Evolutionary conservation across 179 eudicot genomes (phyloP).

Genomic region (Vitellaria paradoxa): DNA sequence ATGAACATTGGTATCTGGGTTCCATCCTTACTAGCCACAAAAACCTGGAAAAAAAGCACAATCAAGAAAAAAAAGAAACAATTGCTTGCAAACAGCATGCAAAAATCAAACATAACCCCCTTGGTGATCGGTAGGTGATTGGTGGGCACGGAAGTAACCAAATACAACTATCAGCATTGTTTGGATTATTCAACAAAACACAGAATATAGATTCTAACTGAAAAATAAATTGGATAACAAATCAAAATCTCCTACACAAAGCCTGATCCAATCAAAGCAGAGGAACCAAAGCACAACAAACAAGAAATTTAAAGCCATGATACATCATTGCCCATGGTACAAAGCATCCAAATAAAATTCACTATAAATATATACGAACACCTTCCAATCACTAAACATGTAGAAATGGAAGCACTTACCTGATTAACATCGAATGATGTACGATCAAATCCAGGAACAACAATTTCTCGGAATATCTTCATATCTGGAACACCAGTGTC

Average conservation of each 20-base stretch:
- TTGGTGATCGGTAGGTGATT: too few species aligned
- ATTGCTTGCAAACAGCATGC: not conserved
- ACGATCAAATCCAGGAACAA: slow-evolving; percentile 86
- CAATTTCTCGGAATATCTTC: slow-evolving; percentile 75
- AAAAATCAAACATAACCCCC: not conserved
- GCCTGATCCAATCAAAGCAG: too few species aligned
- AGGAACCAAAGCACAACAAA: not conserved
- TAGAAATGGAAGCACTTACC: slow-evolving; percentile 31
- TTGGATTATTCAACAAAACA: too few species aligned
- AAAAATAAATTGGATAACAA: not conserved
- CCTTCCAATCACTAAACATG: not conserved
- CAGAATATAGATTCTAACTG: too few species aligned
- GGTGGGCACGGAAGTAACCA: too few species aligned
- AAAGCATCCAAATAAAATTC: too few species aligned
- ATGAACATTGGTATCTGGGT: slow-evolving; percentile 82
- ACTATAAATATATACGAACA: not conserved
- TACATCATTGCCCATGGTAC: too few species aligned
- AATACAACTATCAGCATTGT: too few species aligned
- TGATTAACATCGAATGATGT: slow-evolving; percentile 72
- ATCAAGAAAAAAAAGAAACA: slow-evolving; percentile 5
- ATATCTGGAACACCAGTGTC: slow-evolving; percentile 56
- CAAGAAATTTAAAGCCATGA: not conserved
- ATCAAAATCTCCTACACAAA: not conserved
- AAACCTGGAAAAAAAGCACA: slow-evolving; percentile 51
- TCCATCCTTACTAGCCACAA: slow-evolving; percentile 86